Base-by-base conservation (phyloP, 169 alveolate species). In the Cryptosporidium andersoni region DNA sequence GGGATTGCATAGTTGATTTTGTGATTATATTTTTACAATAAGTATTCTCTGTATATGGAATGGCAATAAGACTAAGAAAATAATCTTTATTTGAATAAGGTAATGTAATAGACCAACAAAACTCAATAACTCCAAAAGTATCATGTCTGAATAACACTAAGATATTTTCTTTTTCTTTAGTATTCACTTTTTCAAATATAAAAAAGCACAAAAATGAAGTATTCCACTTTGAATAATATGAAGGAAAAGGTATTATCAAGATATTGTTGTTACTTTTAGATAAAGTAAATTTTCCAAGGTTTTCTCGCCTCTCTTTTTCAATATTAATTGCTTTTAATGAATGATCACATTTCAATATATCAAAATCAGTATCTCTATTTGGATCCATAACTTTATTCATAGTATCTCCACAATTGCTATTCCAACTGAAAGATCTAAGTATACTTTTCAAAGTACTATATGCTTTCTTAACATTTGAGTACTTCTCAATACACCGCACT, bases 101-200 rank as follows among this genome's bases (percentile, higher is more conserved):
- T 48, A 74, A 58, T 14, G 42, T 58, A 14, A 74, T 40, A 16
- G 47, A 14, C 85, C 85, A 74, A 45, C 85, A 74, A 58, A 34
- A 64, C 43, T 74, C 85, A 3, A 74, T 45, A 2, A 74, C 85
- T 7, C 85, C 85, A 74, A 74, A 74, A 47, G 85, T 58, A 37
- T 74, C 85, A 52, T 74, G 85, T 2, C 85, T 74, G 42, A 74
- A 74, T 3, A 74, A 52, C 12, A 74, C 34, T 8, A 74, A 40
- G 12, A 60, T 16, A 47, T 60, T 74, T 25, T 25, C 25, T 25
- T 25, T 25, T 5, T 11, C 48, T 11, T 45, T 39, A n/a, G 67
- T 16, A 47, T 60, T 74, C 3, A 12, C 3, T 3, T 9, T 74
- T 74, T 74, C 85, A 14, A 63, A 55, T 8, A 63, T 58, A 53